These are phyloP conservation scores for Phytopythium sindhum DNA, from an alignment of 352 stramenopile species.

Conservation along the genomic window DNA sequence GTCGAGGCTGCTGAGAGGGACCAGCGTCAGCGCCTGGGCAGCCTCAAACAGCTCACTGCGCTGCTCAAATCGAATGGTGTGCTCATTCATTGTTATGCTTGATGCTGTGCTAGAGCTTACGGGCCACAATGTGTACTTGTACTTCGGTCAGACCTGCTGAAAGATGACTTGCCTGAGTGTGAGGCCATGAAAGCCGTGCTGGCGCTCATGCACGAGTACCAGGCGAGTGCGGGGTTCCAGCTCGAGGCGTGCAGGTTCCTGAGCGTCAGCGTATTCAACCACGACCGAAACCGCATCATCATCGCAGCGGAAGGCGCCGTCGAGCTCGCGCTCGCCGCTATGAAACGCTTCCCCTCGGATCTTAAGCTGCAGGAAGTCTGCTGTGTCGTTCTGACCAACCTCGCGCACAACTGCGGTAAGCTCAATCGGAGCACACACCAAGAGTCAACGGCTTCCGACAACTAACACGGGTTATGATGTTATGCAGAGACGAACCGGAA, in stretches of 20 bases:
- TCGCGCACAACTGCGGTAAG: constrained; percentile 79
- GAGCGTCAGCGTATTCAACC: constrained; percentile 72
- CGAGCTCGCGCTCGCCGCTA: constrained; percentile 46
- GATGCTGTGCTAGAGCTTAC: not conserved
- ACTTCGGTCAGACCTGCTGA: constrained; percentile 35
- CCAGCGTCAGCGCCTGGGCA: constrained; percentile 29
- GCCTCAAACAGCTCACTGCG: constrained; percentile 43
- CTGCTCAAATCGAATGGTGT: constrained; percentile 50
- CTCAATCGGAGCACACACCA: not conserved
- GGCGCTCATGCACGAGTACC: constrained; percentile 56
- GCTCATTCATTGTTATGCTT: not conserved
- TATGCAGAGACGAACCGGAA: constrained; percentile 81
- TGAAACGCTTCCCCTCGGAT: constrained; percentile 58
- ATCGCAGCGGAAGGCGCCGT: constrained; percentile 69
- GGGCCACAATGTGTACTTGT: constrained; percentile 13
- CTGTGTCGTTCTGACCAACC: constrained; percentile 81
- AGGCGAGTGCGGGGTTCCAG: constrained; percentile 49
- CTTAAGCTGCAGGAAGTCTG: constrained; percentile 66
- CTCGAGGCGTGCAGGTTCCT: constrained; percentile 77
- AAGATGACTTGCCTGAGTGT: constrained; percentile 78
- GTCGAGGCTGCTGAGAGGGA: constrained; percentile 12
- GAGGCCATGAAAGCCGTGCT: constrained; percentile 56
- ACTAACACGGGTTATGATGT: not conserved
- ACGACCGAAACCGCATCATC: constrained; percentile 71
- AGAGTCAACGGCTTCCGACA: not conserved